Conservation (phyloP, 2,329 filamentous ascomycete genomes). For the Aspergillus puulaauensis region DNA sequence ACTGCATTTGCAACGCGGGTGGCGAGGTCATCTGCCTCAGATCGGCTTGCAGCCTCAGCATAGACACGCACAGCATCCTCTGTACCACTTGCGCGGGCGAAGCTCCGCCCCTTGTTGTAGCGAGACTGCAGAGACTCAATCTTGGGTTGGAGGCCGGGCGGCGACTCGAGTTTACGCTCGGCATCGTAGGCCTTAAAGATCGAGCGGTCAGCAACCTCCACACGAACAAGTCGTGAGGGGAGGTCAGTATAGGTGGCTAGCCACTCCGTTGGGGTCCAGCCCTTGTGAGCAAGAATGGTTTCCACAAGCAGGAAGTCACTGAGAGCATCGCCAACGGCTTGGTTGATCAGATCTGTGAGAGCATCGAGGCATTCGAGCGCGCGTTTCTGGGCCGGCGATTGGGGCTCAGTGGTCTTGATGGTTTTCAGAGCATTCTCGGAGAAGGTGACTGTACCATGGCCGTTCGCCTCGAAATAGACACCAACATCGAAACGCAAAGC, state of each 20-base stretch:
- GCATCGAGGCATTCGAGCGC: constrained; percentile 82
- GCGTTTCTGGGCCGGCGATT: constrained; percentile 88
- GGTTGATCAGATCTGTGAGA: constrained; percentile 90
- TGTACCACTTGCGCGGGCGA: constrained; percentile 89
- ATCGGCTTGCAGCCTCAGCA: constrained; percentile 85
- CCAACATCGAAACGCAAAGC: constrained; percentile 92
- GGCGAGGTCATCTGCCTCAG: constrained; percentile 87
- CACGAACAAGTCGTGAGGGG: constrained; percentile 90
- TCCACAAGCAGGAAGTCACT: constrained; percentile 96
- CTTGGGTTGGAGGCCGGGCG: constrained; percentile 74
- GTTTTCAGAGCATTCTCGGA: constrained; percentile 76
- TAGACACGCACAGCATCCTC: constrained; percentile 97
- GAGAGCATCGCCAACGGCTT: constrained; percentile 93
- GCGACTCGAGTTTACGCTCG: constrained; percentile 80
- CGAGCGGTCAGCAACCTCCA: constrained; percentile 84
- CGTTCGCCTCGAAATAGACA: constrained; percentile 98
- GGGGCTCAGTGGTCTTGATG: constrained; percentile 76
- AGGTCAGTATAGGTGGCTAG: constrained; percentile 88
- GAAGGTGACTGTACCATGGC: constrained; percentile 95
- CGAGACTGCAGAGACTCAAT: constrained; percentile 88
- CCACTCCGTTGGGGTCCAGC: constrained; percentile 89
- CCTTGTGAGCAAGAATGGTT: constrained; percentile 92
- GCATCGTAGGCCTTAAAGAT: constrained; percentile 90
- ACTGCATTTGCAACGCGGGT: constrained; percentile 77
- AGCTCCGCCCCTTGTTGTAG: constrained; percentile 84